Evolutionary conservation across 2,329 filamentous ascomycete species (phyloP), one percentile per base, ranked within the genome.

Genomic region (Xylariaceae sp.): DNA sequence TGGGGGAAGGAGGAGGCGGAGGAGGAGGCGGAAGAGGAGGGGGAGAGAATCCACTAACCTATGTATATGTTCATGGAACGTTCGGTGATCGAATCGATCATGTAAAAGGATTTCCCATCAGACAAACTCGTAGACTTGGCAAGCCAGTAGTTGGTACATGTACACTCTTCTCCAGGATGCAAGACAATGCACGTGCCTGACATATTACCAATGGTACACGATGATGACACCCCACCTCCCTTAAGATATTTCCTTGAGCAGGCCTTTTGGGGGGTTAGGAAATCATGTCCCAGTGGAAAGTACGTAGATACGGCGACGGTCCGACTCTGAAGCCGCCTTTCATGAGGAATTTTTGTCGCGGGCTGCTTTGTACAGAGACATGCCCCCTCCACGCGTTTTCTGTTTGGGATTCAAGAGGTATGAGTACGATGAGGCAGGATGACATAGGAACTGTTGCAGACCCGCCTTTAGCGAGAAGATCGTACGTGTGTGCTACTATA

Each of bases 21-120:
- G n/a, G n/a, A n/a, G n/a, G n/a, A n/a, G n/a, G n/a, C n/a, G n/a
- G n/a, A n/a, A n/a, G n/a, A n/a, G n/a, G n/a, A n/a, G n/a, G n/a
- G n/a, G n/a, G n/a, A n/a, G n/a, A n/a, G n/a, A n/a, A n/a, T n/a
- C n/a, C n/a, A n/a, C n/a, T n/a, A n/a, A n/a, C n/a, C n/a, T n/a
- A n/a, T n/a, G n/a, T n/a, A n/a, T n/a, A n/a, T n/a, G n/a, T n/a
- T n/a, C n/a, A n/a, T n/a, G n/a, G n/a, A n/a, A 41, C 52, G n/a
- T 41, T 45, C 48, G 43, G 44, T 47, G 37, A 47, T 29, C 46
- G 42, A 48, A 50, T 44, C 37, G 42, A 49, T 29, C 32, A 40
- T 40, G 37, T 45, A 16, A 50, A n/a, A n/a, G 54, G 40, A 48
- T 52, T 37, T 12, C 32, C 45, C 20, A 47, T 43, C 42, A 40